Evolutionary conservation across 495 filamentous ascomycete genomes (phyloP).

Genomic region (Umbilicaria muhlenbergii): DNA sequence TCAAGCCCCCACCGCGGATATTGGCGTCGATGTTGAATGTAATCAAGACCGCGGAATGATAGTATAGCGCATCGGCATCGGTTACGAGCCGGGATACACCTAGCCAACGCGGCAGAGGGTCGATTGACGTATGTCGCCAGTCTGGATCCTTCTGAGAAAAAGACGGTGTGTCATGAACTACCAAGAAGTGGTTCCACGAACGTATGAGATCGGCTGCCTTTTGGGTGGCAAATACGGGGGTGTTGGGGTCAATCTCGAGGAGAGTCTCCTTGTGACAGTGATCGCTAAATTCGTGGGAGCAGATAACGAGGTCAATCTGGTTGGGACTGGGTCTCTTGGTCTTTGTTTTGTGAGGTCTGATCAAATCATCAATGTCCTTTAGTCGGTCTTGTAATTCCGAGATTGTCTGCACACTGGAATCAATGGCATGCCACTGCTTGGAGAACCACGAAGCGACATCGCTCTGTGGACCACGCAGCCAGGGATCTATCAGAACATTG

Average conservation of each 20-base stretch:
- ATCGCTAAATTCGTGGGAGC: constrained; percentile 42
- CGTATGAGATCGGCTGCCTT: constrained; percentile 29
- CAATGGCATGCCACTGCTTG: constrained; percentile 35
- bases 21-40: constrained; percentile 19
- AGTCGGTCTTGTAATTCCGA: constrained; percentile 20
- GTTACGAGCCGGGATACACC: constrained; percentile 29
- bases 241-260: constrained; percentile 24
- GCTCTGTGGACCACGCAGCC: constrained; percentile 33
- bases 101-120: constrained; percentile 33
- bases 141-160: constrained; percentile 17
- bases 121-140: constrained; percentile 19
- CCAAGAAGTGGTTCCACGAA: constrained; percentile 32
- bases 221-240: constrained; percentile 33
- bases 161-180: constrained; percentile 19
- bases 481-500: constrained; percentile 42
- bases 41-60: constrained; percentile 37
- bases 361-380: constrained; percentile 16
- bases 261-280: constrained; percentile 40
- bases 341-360: not conserved
- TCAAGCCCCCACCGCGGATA: constrained; percentile 3
- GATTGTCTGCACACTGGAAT: constrained; percentile 28
- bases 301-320: constrained; percentile 29
- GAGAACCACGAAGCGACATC: constrained; percentile 39
- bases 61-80: constrained; percentile 27
- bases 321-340: not conserved